These are phyloP conservation scores for Leccinum fibrillosum DNA, from an alignment of 768 basidiomycete species.

Conservation along the genomic window DNA sequence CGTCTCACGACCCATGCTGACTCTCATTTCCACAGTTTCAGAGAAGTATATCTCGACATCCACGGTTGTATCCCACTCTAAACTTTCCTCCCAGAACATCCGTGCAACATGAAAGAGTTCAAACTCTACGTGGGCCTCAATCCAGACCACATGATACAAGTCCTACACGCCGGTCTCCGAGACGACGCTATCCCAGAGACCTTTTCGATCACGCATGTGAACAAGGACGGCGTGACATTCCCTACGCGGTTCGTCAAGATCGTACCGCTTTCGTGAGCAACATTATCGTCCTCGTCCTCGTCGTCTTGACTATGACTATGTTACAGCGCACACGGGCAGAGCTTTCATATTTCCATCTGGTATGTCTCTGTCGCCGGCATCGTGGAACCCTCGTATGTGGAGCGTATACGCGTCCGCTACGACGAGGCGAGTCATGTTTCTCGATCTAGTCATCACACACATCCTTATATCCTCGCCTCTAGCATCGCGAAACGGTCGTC, in stretches of 20 bases:
- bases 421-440: slow-evolving; percentile 51
- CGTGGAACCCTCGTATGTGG: slow-evolving; percentile 52
- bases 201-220: slow-evolving; percentile 55
- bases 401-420: slow-evolving; percentile 47
- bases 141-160: slow-evolving; percentile 65
- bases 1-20: not conserved
- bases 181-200: slow-evolving; percentile 66
- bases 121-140: slow-evolving; percentile 64
- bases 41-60: slow-evolving; percentile 21
- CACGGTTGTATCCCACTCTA: not conserved
- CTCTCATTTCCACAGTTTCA: slow-evolving; percentile 16
- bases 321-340: slow-evolving; percentile 62
- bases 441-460: not conserved
- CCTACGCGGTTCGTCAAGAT: slow-evolving; percentile 73
- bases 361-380: slow-evolving; percentile 63
- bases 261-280: slow-evolving; percentile 65
- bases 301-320: not conserved
- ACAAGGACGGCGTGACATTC: slow-evolving; percentile 53
- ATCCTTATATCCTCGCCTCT: not conserved
- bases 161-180: slow-evolving; percentile 59
- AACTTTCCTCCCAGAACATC: slow-evolving; percentile 53
- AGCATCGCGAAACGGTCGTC: slow-evolving; percentile 67
- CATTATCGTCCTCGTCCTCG: not conserved
- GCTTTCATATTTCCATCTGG: slow-evolving; percentile 82
- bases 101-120: slow-evolving; percentile 85